Conservation (phyloP, 495 filamentous ascomycete species). For the Xylaria venustula region DNA sequence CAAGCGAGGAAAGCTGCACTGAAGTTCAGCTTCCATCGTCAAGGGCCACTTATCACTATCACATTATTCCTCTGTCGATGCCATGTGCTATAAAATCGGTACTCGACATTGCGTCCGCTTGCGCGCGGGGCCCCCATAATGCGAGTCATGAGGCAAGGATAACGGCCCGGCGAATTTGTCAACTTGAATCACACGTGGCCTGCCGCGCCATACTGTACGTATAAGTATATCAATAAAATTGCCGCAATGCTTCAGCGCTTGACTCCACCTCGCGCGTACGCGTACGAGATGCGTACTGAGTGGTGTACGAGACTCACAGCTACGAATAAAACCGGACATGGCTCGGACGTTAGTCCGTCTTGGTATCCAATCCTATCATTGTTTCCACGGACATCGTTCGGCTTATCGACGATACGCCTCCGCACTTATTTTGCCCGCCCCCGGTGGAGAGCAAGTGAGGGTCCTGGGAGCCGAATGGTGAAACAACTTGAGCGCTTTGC, state of each 20-base stretch:
- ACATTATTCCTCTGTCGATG: no score
- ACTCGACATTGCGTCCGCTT: background rate
- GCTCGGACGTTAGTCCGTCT: background rate
- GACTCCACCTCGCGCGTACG: background rate
- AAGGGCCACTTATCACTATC: background rate
- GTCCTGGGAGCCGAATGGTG: background rate
- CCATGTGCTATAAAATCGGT: background rate
- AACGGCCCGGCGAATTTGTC: background rate
- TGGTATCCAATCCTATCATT: background rate
- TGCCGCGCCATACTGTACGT: background rate
- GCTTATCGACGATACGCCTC: no score
- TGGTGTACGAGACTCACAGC: background rate
- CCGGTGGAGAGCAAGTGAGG: background rate
- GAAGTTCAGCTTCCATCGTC: no score
- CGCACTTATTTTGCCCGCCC: no score
- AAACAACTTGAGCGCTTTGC: background rate
- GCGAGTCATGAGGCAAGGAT: background rate
- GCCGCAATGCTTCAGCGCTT: background rate
- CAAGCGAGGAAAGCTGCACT: background rate
- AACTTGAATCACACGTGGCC: background rate
- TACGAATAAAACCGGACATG: background rate
- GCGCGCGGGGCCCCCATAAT: background rate
- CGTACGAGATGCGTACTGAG: background rate
- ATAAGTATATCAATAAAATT: background rate
- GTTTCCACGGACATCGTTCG: background rate